These are phyloP conservation scores for Harringtonia lauricola DNA, from an alignment of 2,329 filamentous ascomycete species.

Conservation along the genomic window DNA sequence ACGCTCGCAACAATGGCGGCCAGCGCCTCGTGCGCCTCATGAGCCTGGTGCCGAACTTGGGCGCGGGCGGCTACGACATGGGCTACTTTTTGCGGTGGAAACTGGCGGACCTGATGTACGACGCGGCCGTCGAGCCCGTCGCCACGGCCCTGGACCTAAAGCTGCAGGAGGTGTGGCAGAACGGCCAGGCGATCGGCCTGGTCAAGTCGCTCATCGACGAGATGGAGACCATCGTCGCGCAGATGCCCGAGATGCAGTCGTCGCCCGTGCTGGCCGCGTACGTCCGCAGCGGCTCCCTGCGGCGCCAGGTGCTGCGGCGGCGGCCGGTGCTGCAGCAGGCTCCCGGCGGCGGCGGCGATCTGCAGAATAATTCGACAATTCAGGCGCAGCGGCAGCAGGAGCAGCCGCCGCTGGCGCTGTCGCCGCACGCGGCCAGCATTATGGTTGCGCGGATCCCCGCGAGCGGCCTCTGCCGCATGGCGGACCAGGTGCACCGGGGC, in stretches of 20 bases:
- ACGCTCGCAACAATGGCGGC: not conserved
- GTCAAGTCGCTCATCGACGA: conserved; percentile 66
- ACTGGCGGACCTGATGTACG: conserved; percentile 67
- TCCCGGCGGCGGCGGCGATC: not conserved
- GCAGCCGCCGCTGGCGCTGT: too few species aligned
- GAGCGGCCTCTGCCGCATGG: conserved; percentile 47
- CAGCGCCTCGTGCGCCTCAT: conserved; percentile 53
- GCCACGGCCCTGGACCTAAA: conserved; percentile 67
- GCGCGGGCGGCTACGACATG: conserved; percentile 45
- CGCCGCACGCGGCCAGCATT: too few species aligned
- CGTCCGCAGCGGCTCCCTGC: conserved; percentile 48
- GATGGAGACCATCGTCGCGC: conserved; percentile 58
- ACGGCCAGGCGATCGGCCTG: conserved; percentile 51
- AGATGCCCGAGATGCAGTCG: conserved; percentile 61
- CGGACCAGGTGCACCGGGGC: conserved; percentile 51
- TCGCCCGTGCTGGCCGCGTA: conserved; percentile 44
- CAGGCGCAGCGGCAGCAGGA: not conserved
- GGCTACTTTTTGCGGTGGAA: conserved; percentile 59
- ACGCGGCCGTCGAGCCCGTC: conserved; percentile 68
- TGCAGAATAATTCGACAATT: too few species aligned
- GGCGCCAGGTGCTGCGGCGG: conserved; percentile 47
- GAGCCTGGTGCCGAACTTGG: conserved; percentile 49
- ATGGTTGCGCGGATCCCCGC: too few species aligned
- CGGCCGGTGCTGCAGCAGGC: conserved; percentile 19
- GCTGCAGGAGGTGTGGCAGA: conserved; percentile 61